Conservation (phyloP, 176 grass and related monocot genomes). For the Aegilops bicornis region DNA sequence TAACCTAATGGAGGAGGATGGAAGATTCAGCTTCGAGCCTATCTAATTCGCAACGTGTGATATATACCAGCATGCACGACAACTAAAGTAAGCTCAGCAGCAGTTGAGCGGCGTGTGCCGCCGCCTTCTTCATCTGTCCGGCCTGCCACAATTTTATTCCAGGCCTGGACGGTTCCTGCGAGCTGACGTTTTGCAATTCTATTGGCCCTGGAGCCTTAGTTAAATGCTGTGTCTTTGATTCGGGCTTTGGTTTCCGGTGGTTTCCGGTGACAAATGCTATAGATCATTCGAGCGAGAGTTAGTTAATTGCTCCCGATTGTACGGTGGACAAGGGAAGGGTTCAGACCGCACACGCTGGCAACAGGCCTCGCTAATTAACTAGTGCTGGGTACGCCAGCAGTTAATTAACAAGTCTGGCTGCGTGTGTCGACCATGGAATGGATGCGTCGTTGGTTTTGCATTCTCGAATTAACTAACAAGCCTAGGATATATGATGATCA, state of each 20-base stretch:
- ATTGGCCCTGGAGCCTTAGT: not conserved
- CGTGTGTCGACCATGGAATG: constrained; percentile 26
- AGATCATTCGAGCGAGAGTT: not conserved
- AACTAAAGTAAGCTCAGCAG: not conserved
- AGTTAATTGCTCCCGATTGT: not conserved
- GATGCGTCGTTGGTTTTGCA: not conserved
- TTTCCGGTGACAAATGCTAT: not conserved
- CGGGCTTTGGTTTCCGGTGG: not conserved
- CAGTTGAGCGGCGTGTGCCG: constrained; percentile 11
- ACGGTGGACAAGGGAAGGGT: not conserved
- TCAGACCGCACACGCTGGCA: not conserved
- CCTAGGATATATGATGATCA: not conserved
- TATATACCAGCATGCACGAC: not conserved
- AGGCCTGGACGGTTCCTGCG: not conserved
- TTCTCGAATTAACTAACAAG: not conserved
- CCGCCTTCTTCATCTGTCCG: not conserved
- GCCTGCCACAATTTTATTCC: not conserved
- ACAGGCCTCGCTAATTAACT: not conserved
- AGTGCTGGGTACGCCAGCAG: not conserved
- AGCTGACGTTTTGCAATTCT: constrained; percentile 2
- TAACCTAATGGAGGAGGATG: not conserved
- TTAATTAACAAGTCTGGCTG: not conserved
- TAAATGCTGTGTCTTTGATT: not conserved
- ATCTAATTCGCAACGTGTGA: not conserved
- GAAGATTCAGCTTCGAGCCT: not conserved